Conservation (phyloP, 495 filamentous ascomycete species). For the Trichoderma gamsii region DNA sequence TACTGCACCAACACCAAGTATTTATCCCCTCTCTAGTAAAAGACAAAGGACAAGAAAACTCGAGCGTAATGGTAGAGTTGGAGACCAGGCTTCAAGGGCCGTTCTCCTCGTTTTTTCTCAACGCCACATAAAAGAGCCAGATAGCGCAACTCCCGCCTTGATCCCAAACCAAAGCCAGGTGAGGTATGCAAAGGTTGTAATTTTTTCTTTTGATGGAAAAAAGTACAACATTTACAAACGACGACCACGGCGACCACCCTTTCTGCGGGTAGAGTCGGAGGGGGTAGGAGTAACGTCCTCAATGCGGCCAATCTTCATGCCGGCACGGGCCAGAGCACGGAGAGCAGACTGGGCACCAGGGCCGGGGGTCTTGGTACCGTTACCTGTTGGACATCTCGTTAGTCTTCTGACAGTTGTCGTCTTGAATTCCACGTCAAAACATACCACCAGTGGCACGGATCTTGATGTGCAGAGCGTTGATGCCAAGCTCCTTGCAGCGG, state of each 20-base stretch:
- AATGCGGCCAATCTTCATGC: constrained; percentile 99
- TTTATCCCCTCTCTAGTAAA: not conserved
- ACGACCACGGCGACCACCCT: constrained; percentile 99
- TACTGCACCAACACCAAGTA: constrained; percentile 9
- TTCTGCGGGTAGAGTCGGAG: constrained; percentile 96
- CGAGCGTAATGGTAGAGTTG: constrained; percentile 26
- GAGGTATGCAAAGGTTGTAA: constrained; percentile 15
- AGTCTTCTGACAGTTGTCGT: constrained; percentile 12
- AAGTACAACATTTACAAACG: constrained; percentile 68
- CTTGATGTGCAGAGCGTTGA: constrained; percentile 99
- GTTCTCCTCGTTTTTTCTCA: constrained; percentile 63
- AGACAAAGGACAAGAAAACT: not conserved
- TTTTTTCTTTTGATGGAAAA: constrained; percentile 24
- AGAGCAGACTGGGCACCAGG: constrained; percentile 98
- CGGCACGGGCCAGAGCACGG: constrained; percentile 93
- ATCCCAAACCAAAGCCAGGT: constrained; percentile 29
- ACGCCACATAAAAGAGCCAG: constrained; percentile 45
- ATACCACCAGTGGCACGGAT: constrained; percentile 96
- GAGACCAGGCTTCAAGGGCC: constrained; percentile 61
- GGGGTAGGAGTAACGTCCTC: constrained; percentile 99
- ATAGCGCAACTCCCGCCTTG: constrained; percentile 21
- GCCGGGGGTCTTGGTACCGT: constrained; percentile 98
- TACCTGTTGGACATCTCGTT: constrained; percentile 48
- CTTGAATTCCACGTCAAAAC: constrained; percentile 16
- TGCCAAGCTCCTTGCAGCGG: constrained; percentile 98